phyloP scores from a whole-genome alignment of 805 yeast genomes.

The Millerozyma miso region DNA sequence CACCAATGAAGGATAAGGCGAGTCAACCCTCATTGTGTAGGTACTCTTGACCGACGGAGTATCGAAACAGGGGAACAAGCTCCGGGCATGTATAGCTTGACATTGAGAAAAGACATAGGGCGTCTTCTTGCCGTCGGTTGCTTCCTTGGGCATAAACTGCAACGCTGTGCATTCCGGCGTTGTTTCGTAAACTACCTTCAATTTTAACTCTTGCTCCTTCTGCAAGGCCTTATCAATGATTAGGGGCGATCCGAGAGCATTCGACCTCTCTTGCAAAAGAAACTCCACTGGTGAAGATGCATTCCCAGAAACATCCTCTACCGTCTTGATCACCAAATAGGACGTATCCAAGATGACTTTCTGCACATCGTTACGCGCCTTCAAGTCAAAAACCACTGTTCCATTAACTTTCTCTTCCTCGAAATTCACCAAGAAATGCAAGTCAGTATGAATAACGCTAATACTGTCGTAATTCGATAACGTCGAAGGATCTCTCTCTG shows the following conservation, averaged over 20 bases:
- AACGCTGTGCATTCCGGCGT: constrained; percentile 77
- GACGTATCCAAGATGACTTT: constrained; percentile 67
- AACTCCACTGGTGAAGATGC: constrained; percentile 32
- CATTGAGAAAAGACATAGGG: constrained; percentile 84
- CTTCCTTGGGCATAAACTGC: constrained; percentile 75
- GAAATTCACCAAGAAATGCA: constrained; percentile 56
- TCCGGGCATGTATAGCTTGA: constrained; percentile 87
- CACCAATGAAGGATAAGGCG: constrained; percentile 67
- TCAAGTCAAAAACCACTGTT: constrained; percentile 45
- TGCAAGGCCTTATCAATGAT: constrained; percentile 20
- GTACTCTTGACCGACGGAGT: constrained; percentile 81
- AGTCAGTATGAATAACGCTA: constrained; percentile 45
- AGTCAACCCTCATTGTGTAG: constrained; percentile 52
- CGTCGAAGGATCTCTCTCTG: constrained; percentile 74
- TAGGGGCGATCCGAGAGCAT: constrained; percentile 60
- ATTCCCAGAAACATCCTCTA: constrained; percentile 14
- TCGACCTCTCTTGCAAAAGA: constrained; percentile 35
- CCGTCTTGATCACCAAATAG: constrained; percentile 44
- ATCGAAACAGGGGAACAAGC: constrained; percentile 85
- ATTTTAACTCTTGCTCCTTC: constrained; percentile 11
- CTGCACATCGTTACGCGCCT: constrained; percentile 20
- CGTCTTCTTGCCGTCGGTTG: constrained; percentile 65
- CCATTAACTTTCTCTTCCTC: constrained; percentile 51
- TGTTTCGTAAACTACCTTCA: constrained; percentile 58
- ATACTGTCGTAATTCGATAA: constrained; percentile 65